These are phyloP conservation scores for Picea glauca DNA, from an alignment of 75 land plant species.

Conservation along the genomic window DNA sequence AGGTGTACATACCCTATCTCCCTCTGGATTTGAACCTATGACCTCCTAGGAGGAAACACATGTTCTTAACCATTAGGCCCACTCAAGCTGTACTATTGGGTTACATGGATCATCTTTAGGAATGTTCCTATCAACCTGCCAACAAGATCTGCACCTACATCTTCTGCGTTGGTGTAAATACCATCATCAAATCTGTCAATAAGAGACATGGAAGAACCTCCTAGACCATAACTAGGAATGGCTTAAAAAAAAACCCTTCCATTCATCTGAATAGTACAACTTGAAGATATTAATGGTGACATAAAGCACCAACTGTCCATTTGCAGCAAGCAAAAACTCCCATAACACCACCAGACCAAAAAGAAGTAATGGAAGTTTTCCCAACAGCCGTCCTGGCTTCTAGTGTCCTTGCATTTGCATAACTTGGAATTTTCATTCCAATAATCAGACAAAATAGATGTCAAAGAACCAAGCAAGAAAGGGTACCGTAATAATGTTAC, in stretches of 20 bases:
- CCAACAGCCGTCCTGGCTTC: constrained; percentile 21
- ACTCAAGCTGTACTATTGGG: not conserved
- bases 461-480: constrained; percentile 30
- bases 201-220: constrained; percentile 82
- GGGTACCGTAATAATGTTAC: not conserved
- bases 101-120: not conserved
- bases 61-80: too few relatives aligned
- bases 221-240: constrained; percentile 84
- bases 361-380: constrained; percentile 29
- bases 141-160: constrained; percentile 61
- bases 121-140: not conserved
- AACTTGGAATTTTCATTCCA: constrained; percentile 33
- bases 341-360: constrained; percentile 53
- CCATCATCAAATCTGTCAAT: constrained; percentile 88
- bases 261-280: constrained; percentile 74
- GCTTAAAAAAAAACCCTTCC: constrained; percentile 81
- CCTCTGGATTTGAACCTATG: too few relatives aligned
- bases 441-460: constrained; percentile 31
- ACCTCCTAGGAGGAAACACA: too few relatives aligned
- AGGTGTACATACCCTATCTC: too few relatives aligned
- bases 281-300: constrained; percentile 67
- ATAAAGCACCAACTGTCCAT: constrained; percentile 61
- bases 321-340: constrained; percentile 79
- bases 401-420: constrained; percentile 32
- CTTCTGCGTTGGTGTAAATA: constrained; percentile 88